These are phyloP conservation scores for Chaetomium globosum DNA, from an alignment of 2,329 filamentous ascomycete genomes.

Conservation along the genomic window DNA sequence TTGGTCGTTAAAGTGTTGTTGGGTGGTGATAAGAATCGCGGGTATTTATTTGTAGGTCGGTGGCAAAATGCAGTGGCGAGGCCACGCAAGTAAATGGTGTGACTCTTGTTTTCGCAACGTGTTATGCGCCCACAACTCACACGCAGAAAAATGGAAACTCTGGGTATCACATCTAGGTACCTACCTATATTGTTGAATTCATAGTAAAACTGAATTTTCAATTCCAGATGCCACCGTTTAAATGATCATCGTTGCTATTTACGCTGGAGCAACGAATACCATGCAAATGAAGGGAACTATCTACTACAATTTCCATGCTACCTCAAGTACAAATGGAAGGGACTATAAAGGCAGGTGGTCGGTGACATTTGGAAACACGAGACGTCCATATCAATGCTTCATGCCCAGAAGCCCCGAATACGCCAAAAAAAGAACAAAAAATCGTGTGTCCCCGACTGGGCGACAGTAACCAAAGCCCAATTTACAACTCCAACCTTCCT, in stretches of 20 bases:
- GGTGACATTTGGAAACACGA: neutral
- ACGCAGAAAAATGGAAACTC: neutral
- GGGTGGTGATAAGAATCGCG: neutral
- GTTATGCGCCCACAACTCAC: neutral
- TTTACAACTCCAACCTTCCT: too few species aligned
- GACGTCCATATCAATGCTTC: neutral
- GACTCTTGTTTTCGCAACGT: neutral
- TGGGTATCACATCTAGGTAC: neutral
- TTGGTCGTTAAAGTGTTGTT: neutral
- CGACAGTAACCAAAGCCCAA: too few species aligned
- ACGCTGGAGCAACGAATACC: too few species aligned
- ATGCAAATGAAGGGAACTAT: too few species aligned
- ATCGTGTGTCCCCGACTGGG: too few species aligned
- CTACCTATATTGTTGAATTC: neutral
- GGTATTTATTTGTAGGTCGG: neutral
- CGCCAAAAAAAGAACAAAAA: too few species aligned
- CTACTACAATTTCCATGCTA: neutral
- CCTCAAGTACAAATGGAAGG: neutral
- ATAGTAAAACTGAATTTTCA: neutral
- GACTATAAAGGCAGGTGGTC: neutral
- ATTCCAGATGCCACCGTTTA: neutral
- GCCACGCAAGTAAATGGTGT: neutral
- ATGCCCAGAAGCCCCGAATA: too few species aligned
- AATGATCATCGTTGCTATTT: neutral
- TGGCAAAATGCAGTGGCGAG: constrained; percentile 1